Evolutionary conservation across 1,284 basidiomycete genomes (phyloP).

Genomic region (Cutaneotrichosporon mucoides): DNA sequence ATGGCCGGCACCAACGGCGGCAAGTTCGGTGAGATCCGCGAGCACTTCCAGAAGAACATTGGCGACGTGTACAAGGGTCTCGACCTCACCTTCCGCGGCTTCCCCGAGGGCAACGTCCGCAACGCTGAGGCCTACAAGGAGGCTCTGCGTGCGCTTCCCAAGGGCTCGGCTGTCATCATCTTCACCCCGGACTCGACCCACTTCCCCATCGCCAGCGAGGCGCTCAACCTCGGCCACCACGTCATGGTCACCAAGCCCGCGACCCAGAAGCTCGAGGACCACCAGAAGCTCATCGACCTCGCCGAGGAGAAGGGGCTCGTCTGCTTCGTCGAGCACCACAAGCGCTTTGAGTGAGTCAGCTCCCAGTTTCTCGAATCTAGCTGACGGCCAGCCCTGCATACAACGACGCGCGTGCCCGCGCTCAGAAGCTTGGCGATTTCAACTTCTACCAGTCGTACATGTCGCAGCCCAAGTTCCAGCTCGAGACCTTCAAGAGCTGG

Average conservation of each 20-base stretch:
- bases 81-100: conserved; percentile 71
- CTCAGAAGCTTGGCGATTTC: conserved; percentile 76
- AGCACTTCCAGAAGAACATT: conserved; percentile 79
- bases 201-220: conserved; percentile 76
- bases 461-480: conserved; percentile 91
- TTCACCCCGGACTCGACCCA: conserved; percentile 61
- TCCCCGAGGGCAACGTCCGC: conserved; percentile 64
- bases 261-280: conserved; percentile 76
- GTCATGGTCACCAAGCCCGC: conserved; percentile 91
- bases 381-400: conserved; percentile 62
- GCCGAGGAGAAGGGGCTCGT: conserved; percentile 75
- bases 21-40: conserved; percentile 70
- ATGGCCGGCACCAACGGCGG: conserved; percentile 50
- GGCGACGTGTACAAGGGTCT: conserved; percentile 72
- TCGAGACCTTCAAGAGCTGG: conserved; percentile 91
- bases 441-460: conserved; percentile 70
- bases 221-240: conserved; percentile 75
- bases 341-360: conserved; percentile 59
- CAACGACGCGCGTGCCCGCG: conserved; percentile 73
- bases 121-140: conserved; percentile 81
- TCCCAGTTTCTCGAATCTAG: not conserved
- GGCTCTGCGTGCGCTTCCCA: conserved; percentile 70
- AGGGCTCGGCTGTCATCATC: conserved; percentile 79
- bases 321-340: conserved; percentile 82
- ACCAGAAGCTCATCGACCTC: conserved; percentile 66